A percentile compares a stretch with the other conserved stretches of the same genome.
phyloP scores from a whole-genome alignment of 2,329 filamentous ascomycete genomes.

The Cladosporium austrohemisphaericum region DNA sequence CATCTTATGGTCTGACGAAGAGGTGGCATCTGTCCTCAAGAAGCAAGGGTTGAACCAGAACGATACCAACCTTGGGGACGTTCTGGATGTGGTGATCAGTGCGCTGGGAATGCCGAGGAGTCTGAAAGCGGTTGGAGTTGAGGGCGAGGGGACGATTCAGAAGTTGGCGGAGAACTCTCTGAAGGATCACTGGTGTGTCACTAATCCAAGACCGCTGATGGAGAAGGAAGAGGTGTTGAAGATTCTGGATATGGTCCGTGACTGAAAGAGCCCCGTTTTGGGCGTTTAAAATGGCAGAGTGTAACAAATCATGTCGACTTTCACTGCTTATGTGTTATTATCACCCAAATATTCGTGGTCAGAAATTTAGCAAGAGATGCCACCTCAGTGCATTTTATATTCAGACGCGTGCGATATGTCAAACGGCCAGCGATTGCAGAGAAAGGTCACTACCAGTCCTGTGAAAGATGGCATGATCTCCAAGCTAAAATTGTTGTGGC shows the following conservation, averaged over 20 bases:
- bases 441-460: too few relatives aligned
- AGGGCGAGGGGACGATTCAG: constrained; percentile 34
- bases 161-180: constrained; percentile 49
- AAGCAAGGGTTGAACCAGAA: constrained; percentile 25
- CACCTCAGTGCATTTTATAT: too few relatives aligned
- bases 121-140: constrained; percentile 38
- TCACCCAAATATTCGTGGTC: too few relatives aligned
- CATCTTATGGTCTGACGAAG: constrained; percentile 38
- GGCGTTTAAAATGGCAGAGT: too few relatives aligned
- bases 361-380: too few relatives aligned
- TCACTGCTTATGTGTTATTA: too few relatives aligned
- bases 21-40: constrained; percentile 37
- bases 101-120: constrained; percentile 53
- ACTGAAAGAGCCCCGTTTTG: too few relatives aligned
- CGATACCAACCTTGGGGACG: constrained; percentile 47
- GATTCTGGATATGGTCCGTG: constrained; percentile 43
- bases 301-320: too few relatives aligned
- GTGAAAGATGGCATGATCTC: too few relatives aligned
- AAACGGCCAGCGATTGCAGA: too few relatives aligned
- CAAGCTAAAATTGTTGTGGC: too few relatives aligned
- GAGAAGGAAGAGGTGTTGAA: constrained; percentile 50
- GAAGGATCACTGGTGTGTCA: constrained; percentile 48
- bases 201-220: constrained; percentile 49
- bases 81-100: constrained; percentile 50
- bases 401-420: too few relatives aligned